Conservation (phyloP, 2,329 filamentous ascomycete species). For the Aspergillus ibericus region DNA sequence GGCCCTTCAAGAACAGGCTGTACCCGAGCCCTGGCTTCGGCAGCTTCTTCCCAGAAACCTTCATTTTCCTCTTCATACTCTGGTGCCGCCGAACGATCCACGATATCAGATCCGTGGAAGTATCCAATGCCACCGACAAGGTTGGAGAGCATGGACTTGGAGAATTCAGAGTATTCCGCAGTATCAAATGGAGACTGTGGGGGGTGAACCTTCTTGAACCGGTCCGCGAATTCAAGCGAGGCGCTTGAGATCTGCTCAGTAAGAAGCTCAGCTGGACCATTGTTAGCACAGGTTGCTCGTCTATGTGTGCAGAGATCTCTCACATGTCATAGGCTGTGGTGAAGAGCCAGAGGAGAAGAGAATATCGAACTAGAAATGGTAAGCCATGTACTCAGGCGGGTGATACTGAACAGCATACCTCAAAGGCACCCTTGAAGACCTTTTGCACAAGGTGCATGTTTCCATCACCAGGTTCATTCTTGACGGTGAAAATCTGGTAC, state of each 20-base stretch:
- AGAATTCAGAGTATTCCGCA: constrained; percentile 74
- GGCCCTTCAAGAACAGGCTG: constrained; percentile 74
- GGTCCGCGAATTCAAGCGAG: constrained; percentile 68
- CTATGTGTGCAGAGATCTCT: constrained; percentile 20
- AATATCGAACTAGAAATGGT: constrained; percentile 69
- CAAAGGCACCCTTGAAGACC: constrained; percentile 83
- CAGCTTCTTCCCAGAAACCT: constrained; percentile 91
- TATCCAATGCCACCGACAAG: constrained; percentile 91
- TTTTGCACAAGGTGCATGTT: constrained; percentile 91
- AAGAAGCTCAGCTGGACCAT: constrained; percentile 57
- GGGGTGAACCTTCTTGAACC: constrained; percentile 71
- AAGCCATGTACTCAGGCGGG: background rate
- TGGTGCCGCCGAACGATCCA: constrained; percentile 85
- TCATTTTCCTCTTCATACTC: constrained; percentile 96
- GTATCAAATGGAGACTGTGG: constrained; percentile 74
- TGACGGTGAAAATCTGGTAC: constrained; percentile 79
- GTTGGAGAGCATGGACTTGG: constrained; percentile 90
- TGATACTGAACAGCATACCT: constrained; percentile 42
- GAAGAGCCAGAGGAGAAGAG: constrained; percentile 80
- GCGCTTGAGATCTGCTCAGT: constrained; percentile 67
- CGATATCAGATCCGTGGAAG: constrained; percentile 84
- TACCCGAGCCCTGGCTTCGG: constrained; percentile 70
- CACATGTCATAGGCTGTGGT: constrained; percentile 52
- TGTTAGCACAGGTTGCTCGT: constrained; percentile 9
- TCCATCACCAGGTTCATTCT: constrained; percentile 59